Evolutionary conservation across 2,329 filamentous ascomycete species (phyloP), one percentile per base, ranked within the genome.

Genomic region (Nectriaceae sp.): DNA sequence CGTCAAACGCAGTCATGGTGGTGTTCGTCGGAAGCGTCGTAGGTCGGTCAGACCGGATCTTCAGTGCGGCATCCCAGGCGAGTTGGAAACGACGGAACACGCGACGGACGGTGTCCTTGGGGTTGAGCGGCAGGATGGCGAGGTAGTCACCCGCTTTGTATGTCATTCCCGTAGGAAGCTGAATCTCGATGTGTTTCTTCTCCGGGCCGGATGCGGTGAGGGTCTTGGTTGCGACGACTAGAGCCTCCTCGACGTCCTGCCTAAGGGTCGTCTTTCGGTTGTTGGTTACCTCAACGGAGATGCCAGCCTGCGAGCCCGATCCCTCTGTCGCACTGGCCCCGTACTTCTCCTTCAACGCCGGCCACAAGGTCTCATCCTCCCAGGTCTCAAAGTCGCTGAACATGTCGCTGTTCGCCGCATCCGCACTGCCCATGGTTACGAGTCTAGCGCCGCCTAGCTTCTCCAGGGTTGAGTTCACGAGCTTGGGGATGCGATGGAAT

Each of bases 131-230:
- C 1, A 91, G 72, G 3, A 91, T 75, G 0, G 87, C 85, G 1
- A 93, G 77, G 63, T 94, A 93, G 62, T 93, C 89, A 13, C 89
- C 89, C 2, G 85, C 80, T 33, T 79, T 77, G 68, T 92, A 93
- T 0, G 75, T 77, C 74, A 83, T 76, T 42, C 78, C 80, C 0
- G 75, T 78, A 0, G 89, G 88, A 1, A 93, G 75, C 50, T 82
- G 79, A 26, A 91, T 82, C 53, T 83, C 82, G 18, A 90, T 78
- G 53, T 86, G 78, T 20, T 80, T 79, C 72, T 90, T 90, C 31
- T 72, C 70, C 0, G 80, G 72, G 21, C 74, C 76, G 0, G 70
- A 75, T 1, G 72, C 68, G 1, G 76, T 83, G 26, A 89, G 70
- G 0, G 72, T 64, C 40, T 70, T 71, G 36, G 79, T 76, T 6